Evolutionary conservation across 1,284 basidiomycete species (phyloP), one percentile per base, ranked within the genome.

Genomic region (Phellinidium pouzarii): DNA sequence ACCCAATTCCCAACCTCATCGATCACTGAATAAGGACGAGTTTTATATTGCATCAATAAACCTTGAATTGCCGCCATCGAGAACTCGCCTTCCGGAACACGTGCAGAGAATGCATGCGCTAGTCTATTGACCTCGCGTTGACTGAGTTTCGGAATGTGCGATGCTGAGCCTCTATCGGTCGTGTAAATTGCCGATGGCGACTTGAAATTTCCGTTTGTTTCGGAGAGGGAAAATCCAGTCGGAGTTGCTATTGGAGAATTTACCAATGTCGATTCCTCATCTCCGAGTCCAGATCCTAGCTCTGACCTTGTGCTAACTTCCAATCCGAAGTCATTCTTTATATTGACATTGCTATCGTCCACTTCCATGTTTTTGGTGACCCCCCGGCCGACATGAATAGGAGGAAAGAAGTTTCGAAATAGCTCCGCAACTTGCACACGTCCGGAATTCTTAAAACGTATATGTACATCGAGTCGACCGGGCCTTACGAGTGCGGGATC

Each of bases 21-120:
- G 3, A 82, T 75, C 2, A 87, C 87, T 20, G 72, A 70, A 50
- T 70, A 66, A 1, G 88, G 85, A 0, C 74, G 66, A 9, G 69
- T 71, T 64, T 89, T 91, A 68, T 84, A 77, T 25, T 67, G 70
- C 82, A 91, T 84, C 48, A 91, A 64, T 63, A 82, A 87, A 2
- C 84, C 87, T 62, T 90, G 88, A 12, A 91, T 69, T 36, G 72
- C 74, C 7, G 88, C 85, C 77, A 89, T 85, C 14, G 85, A 84
- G 42, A 85, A 70, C 60, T 74, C 72, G n/a, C 80, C 72, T 49
- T 84, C 79, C 0, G 84, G 84, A 22, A 91, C 72, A 1, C 65
- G 64, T 1, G 70, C 68, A 1, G 78, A 71, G 61, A 90, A 91
- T n/a, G 66, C 65, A 12, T 65, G 62, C 0, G 86, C 84, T 23